These are phyloP conservation scores for Alopecurus myosuroides DNA, from an alignment of 176 grass and related monocot species.

Conservation along the genomic window DNA sequence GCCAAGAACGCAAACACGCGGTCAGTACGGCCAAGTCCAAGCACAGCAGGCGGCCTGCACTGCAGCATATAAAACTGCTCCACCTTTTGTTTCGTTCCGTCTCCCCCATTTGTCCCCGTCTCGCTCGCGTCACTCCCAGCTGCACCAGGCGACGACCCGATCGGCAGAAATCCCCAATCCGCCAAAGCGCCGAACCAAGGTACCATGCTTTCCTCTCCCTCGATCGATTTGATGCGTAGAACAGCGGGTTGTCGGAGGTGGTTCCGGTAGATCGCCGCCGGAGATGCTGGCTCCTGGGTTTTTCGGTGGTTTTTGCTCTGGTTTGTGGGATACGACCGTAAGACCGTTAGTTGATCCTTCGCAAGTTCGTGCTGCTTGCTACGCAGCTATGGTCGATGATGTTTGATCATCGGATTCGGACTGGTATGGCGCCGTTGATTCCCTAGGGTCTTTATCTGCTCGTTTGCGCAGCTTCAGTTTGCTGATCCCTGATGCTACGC, in stretches of 20 bases:
- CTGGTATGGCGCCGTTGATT: neutral
- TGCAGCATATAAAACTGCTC: slow-evolving; percentile 1
- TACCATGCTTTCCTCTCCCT: neutral
- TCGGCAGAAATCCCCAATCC: slow-evolving; percentile 16
- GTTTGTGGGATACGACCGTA: too few species aligned
- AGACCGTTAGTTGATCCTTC: too few species aligned
- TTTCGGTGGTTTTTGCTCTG: neutral
- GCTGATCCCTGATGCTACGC: neutral
- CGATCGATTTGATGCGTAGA: neutral
- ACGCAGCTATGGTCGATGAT: neutral
- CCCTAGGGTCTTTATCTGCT: neutral
- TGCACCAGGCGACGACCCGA: neutral
- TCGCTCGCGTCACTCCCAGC: slow-evolving; percentile 29
- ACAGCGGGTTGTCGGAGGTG: neutral
- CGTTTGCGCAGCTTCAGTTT: neutral
- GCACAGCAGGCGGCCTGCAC: slow-evolving; percentile 3
- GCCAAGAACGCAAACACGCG: neutral
- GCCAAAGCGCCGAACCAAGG: neutral
- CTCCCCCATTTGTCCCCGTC: slow-evolving; percentile 21
- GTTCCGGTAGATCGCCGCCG: neutral
- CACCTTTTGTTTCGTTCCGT: neutral
- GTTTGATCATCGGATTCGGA: neutral
- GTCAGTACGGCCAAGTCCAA: neutral
- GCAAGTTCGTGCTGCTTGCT: neutral
- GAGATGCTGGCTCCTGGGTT: neutral